These are phyloP conservation scores for Chloranthus sessilifolius DNA, from an alignment of 164 flowering plant genomes.

Conservation along the genomic window DNA sequence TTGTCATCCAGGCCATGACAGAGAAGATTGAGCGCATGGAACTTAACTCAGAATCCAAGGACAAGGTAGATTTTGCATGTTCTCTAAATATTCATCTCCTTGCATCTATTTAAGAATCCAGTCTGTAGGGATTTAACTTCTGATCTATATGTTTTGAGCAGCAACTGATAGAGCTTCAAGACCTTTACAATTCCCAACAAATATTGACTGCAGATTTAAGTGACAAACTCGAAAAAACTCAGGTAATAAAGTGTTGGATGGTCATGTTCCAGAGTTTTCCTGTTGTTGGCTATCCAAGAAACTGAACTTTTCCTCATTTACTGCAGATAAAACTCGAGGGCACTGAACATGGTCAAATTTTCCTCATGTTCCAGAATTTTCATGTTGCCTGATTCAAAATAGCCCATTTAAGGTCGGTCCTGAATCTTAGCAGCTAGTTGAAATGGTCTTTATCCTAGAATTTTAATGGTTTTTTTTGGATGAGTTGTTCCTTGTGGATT, in stretches of 20 bases:
- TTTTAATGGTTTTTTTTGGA: too few species aligned
- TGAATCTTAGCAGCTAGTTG: too few species aligned
- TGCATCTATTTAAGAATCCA: too few species aligned
- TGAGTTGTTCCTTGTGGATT: too few species aligned
- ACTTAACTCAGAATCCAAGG: conserved; percentile 67
- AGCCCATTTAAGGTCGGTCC: too few species aligned
- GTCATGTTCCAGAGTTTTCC: not conserved
- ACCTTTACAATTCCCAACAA: conserved; percentile 68
- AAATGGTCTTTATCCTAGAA: too few species aligned
- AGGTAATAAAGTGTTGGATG: conserved; percentile 44
- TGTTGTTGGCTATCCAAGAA: too few species aligned
- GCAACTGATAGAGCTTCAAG: conserved; percentile 84
- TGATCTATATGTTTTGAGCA: conserved; percentile 18
- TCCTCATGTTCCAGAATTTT: too few species aligned
- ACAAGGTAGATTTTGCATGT: conserved; percentile 74
- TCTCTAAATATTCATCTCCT: too few species aligned
- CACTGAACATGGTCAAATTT: conserved; percentile 73
- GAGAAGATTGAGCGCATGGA: conserved; percentile 79
- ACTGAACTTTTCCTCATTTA: not conserved
- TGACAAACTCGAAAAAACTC: conserved; percentile 66
- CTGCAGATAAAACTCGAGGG: conserved; percentile 80
- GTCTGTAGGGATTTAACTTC: conserved; percentile 6
- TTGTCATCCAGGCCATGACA: conserved; percentile 57
- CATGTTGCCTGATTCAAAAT: too few species aligned
- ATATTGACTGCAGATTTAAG: conserved; percentile 63